A percentile compares a stretch with the other conserved stretches of the same genome.
Conservation (phyloP, 805 yeast genomes). For the Wickerhamomyces canadensis region DNA sequence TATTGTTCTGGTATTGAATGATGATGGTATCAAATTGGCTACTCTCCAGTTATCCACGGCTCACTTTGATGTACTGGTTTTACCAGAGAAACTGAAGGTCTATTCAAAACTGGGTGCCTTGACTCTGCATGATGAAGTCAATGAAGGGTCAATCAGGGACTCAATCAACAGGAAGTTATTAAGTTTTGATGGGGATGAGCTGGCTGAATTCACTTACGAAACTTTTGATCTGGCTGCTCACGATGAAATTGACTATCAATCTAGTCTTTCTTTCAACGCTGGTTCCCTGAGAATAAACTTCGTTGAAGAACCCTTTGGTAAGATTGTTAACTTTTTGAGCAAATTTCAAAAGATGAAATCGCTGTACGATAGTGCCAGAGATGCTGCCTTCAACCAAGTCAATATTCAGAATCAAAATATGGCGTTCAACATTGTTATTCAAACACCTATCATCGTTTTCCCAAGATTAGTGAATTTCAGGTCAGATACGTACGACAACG, state of each 20-base stretch:
- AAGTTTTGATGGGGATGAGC: conserved; percentile 72
- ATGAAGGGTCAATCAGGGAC: conserved; percentile 53
- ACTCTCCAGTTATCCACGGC: conserved; percentile 75
- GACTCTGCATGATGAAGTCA: conserved; percentile 69
- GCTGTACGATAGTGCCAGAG: conserved; percentile 84
- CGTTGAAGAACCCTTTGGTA: conserved; percentile 72
- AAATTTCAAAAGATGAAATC: conserved; percentile 82
- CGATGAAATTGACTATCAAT: conserved; percentile 41
- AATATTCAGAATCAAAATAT: conserved; percentile 52
- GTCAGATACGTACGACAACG: conserved; percentile 44
- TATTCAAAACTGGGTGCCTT: conserved; percentile 72
- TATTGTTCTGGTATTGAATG: conserved; percentile 69
- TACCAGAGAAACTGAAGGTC: conserved; percentile 76
- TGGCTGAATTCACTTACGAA: conserved; percentile 81
- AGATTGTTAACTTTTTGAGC: conserved; percentile 59
- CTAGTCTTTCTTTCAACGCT: conserved; percentile 56
- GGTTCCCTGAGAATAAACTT: conserved; percentile 76
- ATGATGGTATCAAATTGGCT: conserved; percentile 77
- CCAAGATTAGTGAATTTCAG: conserved; percentile 50
- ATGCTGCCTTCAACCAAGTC: conserved; percentile 82
- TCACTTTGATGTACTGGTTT: conserved; percentile 51
- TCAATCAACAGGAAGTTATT: conserved; percentile 61
- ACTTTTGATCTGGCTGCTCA: conserved; percentile 60
- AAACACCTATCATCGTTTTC: conserved; percentile 80
- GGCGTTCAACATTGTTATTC: conserved; percentile 64